Evolutionary conservation across 2,329 filamentous ascomycete genomes (phyloP), one percentile per base, ranked within the genome.

Genomic region (Exophiala alcalophila): DNA sequence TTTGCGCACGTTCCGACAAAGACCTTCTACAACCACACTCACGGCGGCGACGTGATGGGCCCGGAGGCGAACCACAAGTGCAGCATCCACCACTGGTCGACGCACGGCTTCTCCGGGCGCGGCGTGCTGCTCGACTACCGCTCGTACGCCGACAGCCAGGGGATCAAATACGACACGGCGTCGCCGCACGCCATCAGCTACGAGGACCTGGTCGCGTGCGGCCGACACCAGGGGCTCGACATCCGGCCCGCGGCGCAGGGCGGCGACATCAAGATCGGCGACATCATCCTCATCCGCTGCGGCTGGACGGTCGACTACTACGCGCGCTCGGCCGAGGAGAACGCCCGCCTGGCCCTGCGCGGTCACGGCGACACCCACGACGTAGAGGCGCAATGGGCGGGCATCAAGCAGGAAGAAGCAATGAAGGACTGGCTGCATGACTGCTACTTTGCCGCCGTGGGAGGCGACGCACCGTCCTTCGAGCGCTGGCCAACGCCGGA

Each of bases 361-460:
- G 52, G 46, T 15, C n/a, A n/a, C n/a, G 41, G 53, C 23, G 29
- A 64, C 1, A 54, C 60, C 18, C 62, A 66, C 27, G 67, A 66
- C 5, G 61, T 66, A 3, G 41, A 50, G 7, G 44, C 39, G 5
- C 60, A 69, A 34, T 78, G 70, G 55, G 70, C 69, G 0, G 76
- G 76, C 0, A 43, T 79, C 3, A 68, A 67, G 32, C 74, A 77
- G 50, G 73, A 76, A 35, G 63, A 76, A 33, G 72, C 73, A 30
- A 72, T 81, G 3, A 65, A 78, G 5, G 73, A 77, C 39, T 87
- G 82, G 81, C 50, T 86, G 45, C 83, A 84, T 66, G 80, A 86
- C 56, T 77, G 73, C 52, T 80, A 81, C 38, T 86, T 87, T 53
- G 70, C 81, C 0, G 78, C 77, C 1, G 80, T 83, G 1, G 80